These are phyloP conservation scores for Chenopodium berlandieri DNA, from an alignment of 148 eudicot species.

Conservation along the genomic window DNA sequence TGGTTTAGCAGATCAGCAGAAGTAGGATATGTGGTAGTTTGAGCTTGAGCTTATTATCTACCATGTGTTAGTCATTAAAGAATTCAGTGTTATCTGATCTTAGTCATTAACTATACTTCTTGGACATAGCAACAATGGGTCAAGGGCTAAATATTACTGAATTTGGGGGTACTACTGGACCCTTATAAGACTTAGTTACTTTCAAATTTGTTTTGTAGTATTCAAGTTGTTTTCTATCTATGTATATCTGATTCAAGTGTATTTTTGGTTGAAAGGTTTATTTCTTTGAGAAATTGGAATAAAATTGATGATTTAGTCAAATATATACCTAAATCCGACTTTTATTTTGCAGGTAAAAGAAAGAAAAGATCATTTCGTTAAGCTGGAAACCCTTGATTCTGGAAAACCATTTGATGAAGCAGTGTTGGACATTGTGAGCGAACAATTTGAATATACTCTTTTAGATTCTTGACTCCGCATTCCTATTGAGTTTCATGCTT, in stretches of 20 bases:
- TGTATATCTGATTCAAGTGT: background rate
- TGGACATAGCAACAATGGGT: too few species aligned
- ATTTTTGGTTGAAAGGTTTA: background rate
- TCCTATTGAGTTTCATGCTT: conserved; percentile 9
- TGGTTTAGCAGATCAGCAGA: background rate
- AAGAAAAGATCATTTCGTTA: conserved; percentile 64
- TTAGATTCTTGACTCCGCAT: background rate
- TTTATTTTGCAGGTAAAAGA: conserved; percentile 59
- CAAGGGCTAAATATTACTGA: background rate
- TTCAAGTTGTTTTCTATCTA: background rate
- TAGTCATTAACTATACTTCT: background rate
- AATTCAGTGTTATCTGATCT: background rate
- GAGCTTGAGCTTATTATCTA: background rate
- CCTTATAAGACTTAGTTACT: background rate
- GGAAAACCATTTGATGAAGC: conserved; percentile 93
- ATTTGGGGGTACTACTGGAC: background rate
- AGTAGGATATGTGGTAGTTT: background rate
- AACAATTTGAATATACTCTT: background rate
- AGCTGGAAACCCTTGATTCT: conserved; percentile 75
- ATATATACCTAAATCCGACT: conserved; percentile 1
- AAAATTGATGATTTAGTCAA: background rate
- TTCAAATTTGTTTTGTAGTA: background rate
- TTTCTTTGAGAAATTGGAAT: background rate
- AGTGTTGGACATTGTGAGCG: conserved; percentile 87
- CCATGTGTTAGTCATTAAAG: background rate